Evolutionary conservation across 1,284 basidiomycete species (phyloP).

Genomic region (Microbotryum scabiosae): DNA sequence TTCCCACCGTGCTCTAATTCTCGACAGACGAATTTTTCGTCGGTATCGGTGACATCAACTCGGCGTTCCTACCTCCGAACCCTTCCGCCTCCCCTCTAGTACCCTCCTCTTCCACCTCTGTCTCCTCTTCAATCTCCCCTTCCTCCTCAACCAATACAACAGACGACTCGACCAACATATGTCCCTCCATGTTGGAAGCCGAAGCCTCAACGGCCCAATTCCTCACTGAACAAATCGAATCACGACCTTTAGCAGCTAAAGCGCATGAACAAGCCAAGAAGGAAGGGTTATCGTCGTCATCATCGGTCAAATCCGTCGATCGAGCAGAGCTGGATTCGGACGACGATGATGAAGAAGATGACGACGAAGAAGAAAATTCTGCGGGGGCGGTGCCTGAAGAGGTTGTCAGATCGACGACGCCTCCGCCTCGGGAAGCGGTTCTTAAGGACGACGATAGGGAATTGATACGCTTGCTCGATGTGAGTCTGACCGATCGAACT

Average conservation of each 20-base stretch:
- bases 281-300: background rate
- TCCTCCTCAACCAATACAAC: conserved; percentile 28
- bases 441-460: conserved; percentile 84
- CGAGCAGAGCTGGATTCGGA: conserved; percentile 49
- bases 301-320: background rate
- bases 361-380: conserved; percentile 18
- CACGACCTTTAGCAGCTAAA: conserved; percentile 78
- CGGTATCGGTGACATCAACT: conserved; percentile 98
- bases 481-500: conserved; percentile 39
- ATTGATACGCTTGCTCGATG: conserved; percentile 63
- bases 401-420: conserved; percentile 21
- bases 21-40: conserved; percentile 85
- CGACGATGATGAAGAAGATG: conserved; percentile 5
- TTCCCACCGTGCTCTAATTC: background rate
- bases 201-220: conserved; percentile 38
- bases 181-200: conserved; percentile 22
- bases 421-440: conserved; percentile 51
- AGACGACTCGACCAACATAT: conserved; percentile 34
- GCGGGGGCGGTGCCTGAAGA: conserved; percentile 14
- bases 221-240: conserved; percentile 73
- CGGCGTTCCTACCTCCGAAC: conserved; percentile 63
- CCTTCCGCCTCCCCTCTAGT: conserved; percentile 25
- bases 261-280: conserved; percentile 42
- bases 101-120: conserved; percentile 35
- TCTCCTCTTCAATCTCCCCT: conserved; percentile 35